phyloP scores from a whole-genome alignment of 2,329 filamentous ascomycete genomes.

The Aspergillus costaricaensis region DNA sequence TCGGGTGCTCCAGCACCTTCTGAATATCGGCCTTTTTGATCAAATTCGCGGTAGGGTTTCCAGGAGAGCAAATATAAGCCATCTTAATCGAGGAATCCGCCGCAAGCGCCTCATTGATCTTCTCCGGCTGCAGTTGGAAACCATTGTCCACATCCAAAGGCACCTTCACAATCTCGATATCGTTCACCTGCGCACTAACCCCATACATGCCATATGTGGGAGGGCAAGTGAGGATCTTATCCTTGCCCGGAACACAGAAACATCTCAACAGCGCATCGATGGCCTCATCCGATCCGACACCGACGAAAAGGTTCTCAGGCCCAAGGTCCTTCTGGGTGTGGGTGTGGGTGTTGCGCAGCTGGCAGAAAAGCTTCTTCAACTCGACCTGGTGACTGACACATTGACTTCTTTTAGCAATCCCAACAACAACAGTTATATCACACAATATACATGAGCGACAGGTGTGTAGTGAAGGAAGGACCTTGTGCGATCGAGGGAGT shows the following conservation, averaged over 20 bases:
- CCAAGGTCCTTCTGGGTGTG: conserved; percentile 74
- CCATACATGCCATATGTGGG: conserved; percentile 99
- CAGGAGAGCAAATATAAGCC: conserved; percentile 89
- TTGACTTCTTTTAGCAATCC: neutral
- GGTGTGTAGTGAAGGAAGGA: neutral
- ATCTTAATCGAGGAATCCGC: conserved; percentile 73
- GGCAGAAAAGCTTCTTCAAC: conserved; percentile 84
- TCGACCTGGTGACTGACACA: conserved; percentile 70
- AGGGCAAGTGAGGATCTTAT: conserved; percentile 91
- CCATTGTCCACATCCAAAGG: conserved; percentile 70
- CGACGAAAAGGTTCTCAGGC: conserved; percentile 86
- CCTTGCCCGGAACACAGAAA: conserved; percentile 83
- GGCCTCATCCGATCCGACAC: conserved; percentile 93
- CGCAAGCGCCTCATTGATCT: conserved; percentile 67
- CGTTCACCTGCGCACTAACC: conserved; percentile 92
- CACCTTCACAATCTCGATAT: conserved; percentile 82
- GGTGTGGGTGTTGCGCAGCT: conserved; percentile 76
- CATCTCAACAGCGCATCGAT: conserved; percentile 92
- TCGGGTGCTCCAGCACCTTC: conserved; percentile 76
- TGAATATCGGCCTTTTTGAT: conserved; percentile 74
- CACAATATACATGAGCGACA: neutral
- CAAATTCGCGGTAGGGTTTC: conserved; percentile 85
- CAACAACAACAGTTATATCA: neutral
- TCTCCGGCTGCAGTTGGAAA: conserved; percentile 73
- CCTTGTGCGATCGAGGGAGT: neutral